Evolutionary conservation across 768 basidiomycete genomes (phyloP).

Genomic region (Tricholoma sp.): DNA sequence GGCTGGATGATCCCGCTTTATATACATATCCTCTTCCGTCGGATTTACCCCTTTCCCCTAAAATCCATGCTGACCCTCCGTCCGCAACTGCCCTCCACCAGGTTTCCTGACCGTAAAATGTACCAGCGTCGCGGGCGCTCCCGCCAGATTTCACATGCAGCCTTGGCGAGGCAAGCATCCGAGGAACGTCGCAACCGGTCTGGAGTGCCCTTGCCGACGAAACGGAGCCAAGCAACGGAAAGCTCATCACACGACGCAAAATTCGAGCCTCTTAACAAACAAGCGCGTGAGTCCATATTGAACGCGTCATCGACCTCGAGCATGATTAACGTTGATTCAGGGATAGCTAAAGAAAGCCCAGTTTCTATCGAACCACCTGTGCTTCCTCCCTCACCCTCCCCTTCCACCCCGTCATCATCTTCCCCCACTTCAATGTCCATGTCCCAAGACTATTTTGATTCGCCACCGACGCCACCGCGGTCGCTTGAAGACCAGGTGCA

Average conservation of each 20-base stretch:
- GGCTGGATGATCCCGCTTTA: constrained; percentile 10
- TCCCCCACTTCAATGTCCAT: constrained; percentile 23
- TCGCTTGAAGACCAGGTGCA: constrained; percentile 63
- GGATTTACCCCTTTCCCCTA: not conserved
- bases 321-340: not conserved
- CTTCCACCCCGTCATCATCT: constrained; percentile 22
- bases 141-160: constrained; percentile 33
- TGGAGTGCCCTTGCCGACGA: not conserved
- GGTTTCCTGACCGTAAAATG: constrained; percentile 4
- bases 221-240: not conserved
- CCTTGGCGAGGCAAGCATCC: constrained; percentile 38
- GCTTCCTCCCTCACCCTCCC: constrained; percentile 9
- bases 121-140: constrained; percentile 22
- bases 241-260: not conserved
- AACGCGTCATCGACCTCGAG: not conserved
- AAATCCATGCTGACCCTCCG: constrained; percentile 14
- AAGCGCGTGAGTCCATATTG: not conserved
- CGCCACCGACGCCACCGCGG: constrained; percentile 35
- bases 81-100: constrained; percentile 6
- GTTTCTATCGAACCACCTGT: not conserved
- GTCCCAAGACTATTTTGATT: constrained; percentile 41
- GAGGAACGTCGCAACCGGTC: constrained; percentile 29
- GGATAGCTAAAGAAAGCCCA: not conserved
- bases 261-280: not conserved
- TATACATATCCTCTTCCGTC: constrained; percentile 1